Percentiles rank a stretch among this genome's conserved stretches.
These are phyloP conservation scores for Piper longum DNA, from an alignment of 164 flowering plant species.

Conservation along the genomic window DNA sequence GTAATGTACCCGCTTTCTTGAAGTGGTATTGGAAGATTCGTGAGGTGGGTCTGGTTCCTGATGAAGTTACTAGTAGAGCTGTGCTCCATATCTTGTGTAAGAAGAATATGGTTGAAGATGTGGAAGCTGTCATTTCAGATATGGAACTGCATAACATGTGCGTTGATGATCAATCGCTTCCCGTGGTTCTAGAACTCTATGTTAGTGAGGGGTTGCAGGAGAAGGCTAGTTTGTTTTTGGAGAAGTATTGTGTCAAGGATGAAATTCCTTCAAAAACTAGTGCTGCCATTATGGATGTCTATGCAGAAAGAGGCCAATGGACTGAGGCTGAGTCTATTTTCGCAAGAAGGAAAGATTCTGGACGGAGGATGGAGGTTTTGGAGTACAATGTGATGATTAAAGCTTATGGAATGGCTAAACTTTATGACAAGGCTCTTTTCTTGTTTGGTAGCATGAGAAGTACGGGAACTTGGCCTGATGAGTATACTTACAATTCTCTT, in stretches of 20 bases:
- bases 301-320: slow-evolving; percentile 77
- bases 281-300: slow-evolving; percentile 69
- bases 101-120: slow-evolving; percentile 54
- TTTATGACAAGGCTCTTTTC: slow-evolving; percentile 64
- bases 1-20: slow-evolving; percentile 51
- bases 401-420: slow-evolving; percentile 72
- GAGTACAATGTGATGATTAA: slow-evolving; percentile 88
- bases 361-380: slow-evolving; percentile 35
- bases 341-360: slow-evolving; percentile 24
- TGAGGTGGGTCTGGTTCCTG: slow-evolving; percentile 66
- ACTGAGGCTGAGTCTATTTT: slow-evolving; percentile 73
- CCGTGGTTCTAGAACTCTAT: slow-evolving; percentile 58
- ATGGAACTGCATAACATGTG: slow-evolving; percentile 33
- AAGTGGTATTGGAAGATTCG: slow-evolving; percentile 49
- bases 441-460: slow-evolving; percentile 65
- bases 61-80: slow-evolving; percentile 55
- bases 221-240: slow-evolving; percentile 31
- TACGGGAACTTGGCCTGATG: slow-evolving; percentile 81
- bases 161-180: slow-evolving; percentile 68
- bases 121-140: slow-evolving; percentile 49
- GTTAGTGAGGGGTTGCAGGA: slow-evolving; percentile 35
- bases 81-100: slow-evolving; percentile 46
- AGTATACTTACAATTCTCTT: slow-evolving; percentile 75
- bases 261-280: slow-evolving; percentile 35
- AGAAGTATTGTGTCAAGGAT: slow-evolving; percentile 17